Base-by-base conservation (phyloP, 495 filamentous ascomycete species). In the Saxophila tyrrhenica region DNA sequence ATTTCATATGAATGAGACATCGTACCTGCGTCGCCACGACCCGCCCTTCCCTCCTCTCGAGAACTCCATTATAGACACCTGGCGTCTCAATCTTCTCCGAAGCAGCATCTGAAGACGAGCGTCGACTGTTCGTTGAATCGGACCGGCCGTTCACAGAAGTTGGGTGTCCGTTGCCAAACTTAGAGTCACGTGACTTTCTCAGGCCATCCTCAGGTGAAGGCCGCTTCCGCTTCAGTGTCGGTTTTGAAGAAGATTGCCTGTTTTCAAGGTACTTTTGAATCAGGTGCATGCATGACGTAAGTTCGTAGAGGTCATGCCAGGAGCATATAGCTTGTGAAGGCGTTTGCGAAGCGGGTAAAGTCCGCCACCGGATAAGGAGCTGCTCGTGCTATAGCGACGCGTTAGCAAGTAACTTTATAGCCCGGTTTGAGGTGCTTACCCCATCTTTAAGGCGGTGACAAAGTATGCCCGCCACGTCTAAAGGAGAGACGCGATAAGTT, bases 181-280 rank as follows among this genome's bases (percentile, higher is more conserved):
- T 15, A 2, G 21, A 7, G 17, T 60, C 53, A 52, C 54, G 59
- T 56, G 52, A 54, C 21, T 16, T 32, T 17, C 22, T n/a, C 7
- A n/a, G 24, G 53, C 50, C 5, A 61, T 42, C 43, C 13, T 61
- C 58, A n/a, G 65, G 61, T 16, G 60, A 63, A 46, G 65, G 64
- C 15, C 67, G 38, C 39, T 69, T 67, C n/a, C 50, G 56, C 39
- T 52, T 38, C 21, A 56, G 1, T 21, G 59, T 25, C n/a, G 10
- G 25, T 41, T 25, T 22, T 25, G 57, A 25, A 16, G n/a, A n/a
- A n/a, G n/a, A n/a, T n/a, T n/a, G n/a, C n/a, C n/a, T n/a, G n/a
- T n/a, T 47, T 20, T 72, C 64, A 16, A 72, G 44, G 53, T 72
- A 70, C 5, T 51, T 48, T 43, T 72, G 69, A 11, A 72, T 57